These are phyloP conservation scores for Graphiopsis chlorocephala DNA, from an alignment of 2,329 filamentous ascomycete species.

Conservation along the genomic window DNA sequence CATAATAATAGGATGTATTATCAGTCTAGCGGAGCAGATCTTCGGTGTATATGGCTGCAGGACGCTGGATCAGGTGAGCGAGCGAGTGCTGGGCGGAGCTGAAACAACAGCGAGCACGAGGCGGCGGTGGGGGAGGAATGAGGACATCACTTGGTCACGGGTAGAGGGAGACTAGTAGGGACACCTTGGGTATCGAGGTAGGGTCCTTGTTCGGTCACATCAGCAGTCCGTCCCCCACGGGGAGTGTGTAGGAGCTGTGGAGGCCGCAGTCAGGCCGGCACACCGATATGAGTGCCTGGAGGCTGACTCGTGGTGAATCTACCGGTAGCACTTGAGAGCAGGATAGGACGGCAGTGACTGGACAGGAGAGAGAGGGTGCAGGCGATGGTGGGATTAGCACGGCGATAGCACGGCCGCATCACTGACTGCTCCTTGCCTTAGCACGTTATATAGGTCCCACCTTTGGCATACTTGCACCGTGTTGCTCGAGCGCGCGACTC, in stretches of 20 bases:
- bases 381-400: background rate
- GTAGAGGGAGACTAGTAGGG: background rate
- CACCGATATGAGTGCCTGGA: background rate
- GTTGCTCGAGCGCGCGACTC: background rate
- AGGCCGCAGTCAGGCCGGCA: conserved; percentile 6
- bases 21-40: background rate
- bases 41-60: conserved; percentile 7
- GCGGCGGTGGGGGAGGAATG: conserved; percentile 3
- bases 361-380: background rate
- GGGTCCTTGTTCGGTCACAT: background rate
- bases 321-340: too few species aligned
- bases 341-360: background rate
- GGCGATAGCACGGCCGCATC: background rate
- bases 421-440: conserved; percentile 4
- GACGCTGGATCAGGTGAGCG: conserved; percentile 6
- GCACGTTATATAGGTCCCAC: background rate
- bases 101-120: conserved; percentile 11
- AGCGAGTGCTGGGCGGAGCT: conserved; percentile 5
- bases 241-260: background rate
- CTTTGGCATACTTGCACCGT: background rate
- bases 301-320: conserved; percentile 3
- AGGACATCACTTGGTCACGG: conserved; percentile 7
- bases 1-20: conserved; percentile 14
- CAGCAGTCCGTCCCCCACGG: conserved; percentile 11
- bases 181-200: background rate